These are phyloP conservation scores for Malbranchea zuffiana DNA, from an alignment of 2,329 filamentous ascomycete genomes.

Conservation along the genomic window DNA sequence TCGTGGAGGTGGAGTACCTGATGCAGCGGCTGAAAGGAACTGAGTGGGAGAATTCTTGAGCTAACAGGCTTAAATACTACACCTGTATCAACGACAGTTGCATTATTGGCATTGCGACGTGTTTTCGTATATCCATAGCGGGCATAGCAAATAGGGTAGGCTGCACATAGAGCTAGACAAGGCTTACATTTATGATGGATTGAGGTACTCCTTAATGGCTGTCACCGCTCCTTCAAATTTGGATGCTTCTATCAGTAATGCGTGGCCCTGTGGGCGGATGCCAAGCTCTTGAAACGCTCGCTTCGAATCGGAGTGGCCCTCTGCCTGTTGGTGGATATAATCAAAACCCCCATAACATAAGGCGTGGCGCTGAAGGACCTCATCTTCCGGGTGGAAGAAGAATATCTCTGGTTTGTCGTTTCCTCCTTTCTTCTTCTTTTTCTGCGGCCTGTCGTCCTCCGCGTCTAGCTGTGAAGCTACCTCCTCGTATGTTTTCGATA, in stretches of 20 bases:
- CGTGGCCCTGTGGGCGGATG: conserved; percentile 68
- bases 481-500: conserved; percentile 89
- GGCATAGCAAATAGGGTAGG: too few relatives aligned
- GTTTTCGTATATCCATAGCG: too few relatives aligned
- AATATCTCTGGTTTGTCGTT: conserved; percentile 50
- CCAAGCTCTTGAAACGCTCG: conserved; percentile 89
- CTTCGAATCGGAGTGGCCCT: conserved; percentile 79
- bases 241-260: conserved; percentile 73
- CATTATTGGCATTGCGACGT: too few relatives aligned
- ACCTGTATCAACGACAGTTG: too few relatives aligned
- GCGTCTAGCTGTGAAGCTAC: conserved; percentile 68
- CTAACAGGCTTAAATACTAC: neutral
- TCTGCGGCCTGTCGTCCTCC: conserved; percentile 49
- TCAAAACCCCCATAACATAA: conserved; percentile 58
- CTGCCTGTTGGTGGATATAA: conserved; percentile 66
- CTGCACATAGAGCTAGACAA: conserved; percentile 10
- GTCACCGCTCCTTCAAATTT: conserved; percentile 68
- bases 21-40: conserved; percentile 70
- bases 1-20: conserved; percentile 94
- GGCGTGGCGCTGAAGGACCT: conserved; percentile 70
- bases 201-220: conserved; percentile 64
- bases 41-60: conserved; percentile 32
- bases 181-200: conserved; percentile 35
- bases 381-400: conserved; percentile 95
- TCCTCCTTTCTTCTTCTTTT: conserved; percentile 52